Evolutionary conservation across 139 green algal genomes (phyloP), one percentile per base, ranked within the genome.

Genomic region (Chlamydomonas schloesseri): DNA sequence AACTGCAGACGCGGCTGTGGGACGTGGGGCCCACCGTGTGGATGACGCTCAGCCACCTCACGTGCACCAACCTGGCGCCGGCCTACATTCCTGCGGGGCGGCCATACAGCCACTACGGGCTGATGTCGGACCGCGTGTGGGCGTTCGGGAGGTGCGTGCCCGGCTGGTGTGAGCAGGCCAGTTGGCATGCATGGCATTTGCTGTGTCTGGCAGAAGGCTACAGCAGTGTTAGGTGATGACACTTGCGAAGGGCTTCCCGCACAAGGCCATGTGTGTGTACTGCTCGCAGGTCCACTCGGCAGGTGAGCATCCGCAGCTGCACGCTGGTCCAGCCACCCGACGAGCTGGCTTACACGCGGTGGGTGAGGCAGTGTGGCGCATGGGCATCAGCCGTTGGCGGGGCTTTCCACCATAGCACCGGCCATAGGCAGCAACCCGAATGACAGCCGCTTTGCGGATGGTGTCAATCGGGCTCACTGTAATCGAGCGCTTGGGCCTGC

Each of bases 101-200:
- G 8, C 4, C 28, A 2, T 71, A 47, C 29, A 64, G 53, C 34
- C 37, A 42, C 15, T 79, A 64, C 26, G 69, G 18, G 29, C 33
- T 72, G 62, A 28, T 86, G 21, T 14, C 81, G 34, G 53, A 87
- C 29, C 69, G 81, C 13, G 53, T 87, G 6, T 72, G 81, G 69
- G 68, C 81, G 17, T 87, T 87, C 26, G 9, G 11, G 0, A 69
- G 81, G 81, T 87, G 50, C 3, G 80, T 2, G 28, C 28, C 3
- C 64, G 64, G 26, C 13, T 71, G 64, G 29, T 17, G 28, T n/a
- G n/a, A n/a, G n/a, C 64, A 71, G 13, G 64, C 3, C 64, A 71
- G n/a, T n/a, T n/a, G n/a, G n/a, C n/a, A n/a, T n/a, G n/a, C n/a
- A n/a, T n/a, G n/a, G n/a, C n/a, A n/a, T n/a, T n/a, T n/a, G n/a